A percentile compares a stretch with the other conserved stretches of the same genome.
Evolutionary conservation across 2,329 filamentous ascomycete species (phyloP).

Genomic region (Ascosphaera apis): DNA sequence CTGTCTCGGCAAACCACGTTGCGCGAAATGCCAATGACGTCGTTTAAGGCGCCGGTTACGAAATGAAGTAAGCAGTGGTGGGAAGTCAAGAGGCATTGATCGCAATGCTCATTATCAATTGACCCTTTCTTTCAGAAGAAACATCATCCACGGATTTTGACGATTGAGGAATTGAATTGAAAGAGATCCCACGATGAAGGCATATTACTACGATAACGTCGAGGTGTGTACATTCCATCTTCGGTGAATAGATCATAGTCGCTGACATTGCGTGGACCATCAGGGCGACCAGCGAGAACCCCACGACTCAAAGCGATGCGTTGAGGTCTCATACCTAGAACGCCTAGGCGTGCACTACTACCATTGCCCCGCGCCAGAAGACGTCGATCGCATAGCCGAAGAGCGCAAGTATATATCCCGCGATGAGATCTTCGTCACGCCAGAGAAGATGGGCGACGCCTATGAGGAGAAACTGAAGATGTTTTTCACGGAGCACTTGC

Average conservation of each 20-base stretch:
- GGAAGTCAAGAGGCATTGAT: too few relatives aligned
- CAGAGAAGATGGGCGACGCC: slow-evolving; percentile 55
- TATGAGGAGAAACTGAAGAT: slow-evolving; percentile 87
- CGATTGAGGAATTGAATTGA: too few relatives aligned
- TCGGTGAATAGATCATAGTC: background rate
- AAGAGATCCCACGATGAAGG: slow-evolving; percentile 44
- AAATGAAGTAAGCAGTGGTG: too few relatives aligned
- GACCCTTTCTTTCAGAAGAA: too few relatives aligned
- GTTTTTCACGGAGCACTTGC: slow-evolving; percentile 89
- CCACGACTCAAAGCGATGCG: slow-evolving; percentile 59
- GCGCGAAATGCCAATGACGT: too few relatives aligned
- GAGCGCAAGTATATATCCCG: slow-evolving; percentile 78
- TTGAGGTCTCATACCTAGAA: slow-evolving; percentile 42
- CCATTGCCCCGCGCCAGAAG: slow-evolving; percentile 36
- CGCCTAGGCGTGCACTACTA: slow-evolving; percentile 64
- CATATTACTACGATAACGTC: slow-evolving; percentile 48
- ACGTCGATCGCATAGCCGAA: slow-evolving; percentile 50
- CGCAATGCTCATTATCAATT: too few relatives aligned
- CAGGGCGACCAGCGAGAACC: slow-evolving; percentile 83
- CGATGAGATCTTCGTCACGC: slow-evolving; percentile 78
- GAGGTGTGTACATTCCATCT: slow-evolving; percentile 21
- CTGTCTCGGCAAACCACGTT: too few relatives aligned
- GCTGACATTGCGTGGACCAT: slow-evolving; percentile 4
- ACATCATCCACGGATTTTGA: too few relatives aligned
- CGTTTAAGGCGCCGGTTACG: too few relatives aligned